Evolutionary conservation across 139 green algal species (phyloP), one percentile per base, ranked within the genome.

Genomic region (Marvania coccoides): DNA sequence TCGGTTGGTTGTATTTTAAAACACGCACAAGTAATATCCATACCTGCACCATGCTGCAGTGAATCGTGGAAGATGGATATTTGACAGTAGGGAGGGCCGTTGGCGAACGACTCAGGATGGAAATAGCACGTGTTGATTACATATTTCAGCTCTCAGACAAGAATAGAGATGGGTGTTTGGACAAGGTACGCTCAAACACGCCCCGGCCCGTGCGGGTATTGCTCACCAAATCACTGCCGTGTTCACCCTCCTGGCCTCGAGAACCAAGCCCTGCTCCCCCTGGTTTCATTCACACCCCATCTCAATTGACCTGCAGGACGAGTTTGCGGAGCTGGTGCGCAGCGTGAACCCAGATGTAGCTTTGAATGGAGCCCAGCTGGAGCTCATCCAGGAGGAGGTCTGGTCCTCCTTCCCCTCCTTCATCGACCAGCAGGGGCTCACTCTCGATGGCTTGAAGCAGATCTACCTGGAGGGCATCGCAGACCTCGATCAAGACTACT

Each of bases 371-470:
- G 47, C 13, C 3, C 54, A 72, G 1, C 29, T 78, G 26, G 58
- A 39, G 28, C 37, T 78, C 6, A 78, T 78, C 36, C 15, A 60
- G 6, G 71, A 74, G 15, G 65, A 78, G 63, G 46, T 78, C 2
- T 78, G 58, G 58, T 24, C 45, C 24, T 19, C 54, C 13, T 78
- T 73, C 34, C 35, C 51, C 2, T 33, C 24, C n/a, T 56, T 66
- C 5, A 34, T 76, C 12, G 39, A 42, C 28, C 31, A 57, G 28
- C 33, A 64, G 29, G 71, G 71, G 5, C 48, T 78, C 35, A 67
- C 42, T 3, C 14, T 61, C 10, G 63, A 70, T 15, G 71, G 65
- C 6, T 37, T 78, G 65, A 42, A 46, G 3, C 48, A 29, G 29
- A 34, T 78, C 31, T 78, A 78, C 39, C 7, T 31, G 10, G 31